Evolutionary conservation across 2,329 filamentous ascomycete species (phyloP).

Genomic region (Pseudogymnoascus pannorum): DNA sequence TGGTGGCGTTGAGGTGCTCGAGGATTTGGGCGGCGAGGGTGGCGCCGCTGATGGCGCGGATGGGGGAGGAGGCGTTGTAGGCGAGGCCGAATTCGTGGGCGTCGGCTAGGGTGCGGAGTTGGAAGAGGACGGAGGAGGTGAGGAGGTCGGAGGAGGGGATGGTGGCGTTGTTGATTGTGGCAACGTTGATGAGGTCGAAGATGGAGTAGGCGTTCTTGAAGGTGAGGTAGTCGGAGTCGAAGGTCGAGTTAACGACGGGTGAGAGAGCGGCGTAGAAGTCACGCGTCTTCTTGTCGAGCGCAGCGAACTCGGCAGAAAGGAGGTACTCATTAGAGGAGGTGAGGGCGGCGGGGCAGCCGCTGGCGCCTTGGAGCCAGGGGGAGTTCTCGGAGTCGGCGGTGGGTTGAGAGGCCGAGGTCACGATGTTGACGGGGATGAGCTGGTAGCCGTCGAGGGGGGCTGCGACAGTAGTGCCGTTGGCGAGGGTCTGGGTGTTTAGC

Average conservation of each 20-base stretch:
- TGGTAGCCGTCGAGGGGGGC: slow-evolving; percentile 75
- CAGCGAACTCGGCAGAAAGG: slow-evolving; percentile 38
- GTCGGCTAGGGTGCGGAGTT: slow-evolving; percentile 68
- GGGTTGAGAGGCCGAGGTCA: slow-evolving; percentile 37
- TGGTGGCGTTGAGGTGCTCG: slow-evolving; percentile 44
- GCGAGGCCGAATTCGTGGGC: slow-evolving; percentile 75
- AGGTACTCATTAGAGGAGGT: slow-evolving; percentile 50
- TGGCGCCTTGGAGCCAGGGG: slow-evolving; percentile 52
- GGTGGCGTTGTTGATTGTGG: slow-evolving; percentile 50
- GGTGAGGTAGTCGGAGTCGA: slow-evolving; percentile 36
- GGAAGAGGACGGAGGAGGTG: slow-evolving; percentile 48
- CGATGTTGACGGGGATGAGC: slow-evolving; percentile 65
- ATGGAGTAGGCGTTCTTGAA: slow-evolving; percentile 51
- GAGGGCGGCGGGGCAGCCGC: slow-evolving; percentile 48
- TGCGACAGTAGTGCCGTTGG: slow-evolving; percentile 60
- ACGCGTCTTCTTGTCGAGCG: slow-evolving; percentile 42
- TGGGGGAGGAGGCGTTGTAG: slow-evolving; percentile 67
- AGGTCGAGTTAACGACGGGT: slow-evolving; percentile 49
- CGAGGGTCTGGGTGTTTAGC: slow-evolving; percentile 52
- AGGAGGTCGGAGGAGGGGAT: slow-evolving; percentile 55
- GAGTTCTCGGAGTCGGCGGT: slow-evolving; percentile 49
- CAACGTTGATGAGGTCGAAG: slow-evolving; percentile 54
- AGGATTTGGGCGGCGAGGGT: slow-evolving; percentile 51
- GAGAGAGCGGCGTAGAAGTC: slow-evolving; percentile 51
- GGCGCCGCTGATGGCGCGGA: slow-evolving; percentile 50